Evolutionary conservation across 495 filamentous ascomycete species (phyloP), one percentile per base, ranked within the genome.

Genomic region (Penicillium macrosclerotiorum): DNA sequence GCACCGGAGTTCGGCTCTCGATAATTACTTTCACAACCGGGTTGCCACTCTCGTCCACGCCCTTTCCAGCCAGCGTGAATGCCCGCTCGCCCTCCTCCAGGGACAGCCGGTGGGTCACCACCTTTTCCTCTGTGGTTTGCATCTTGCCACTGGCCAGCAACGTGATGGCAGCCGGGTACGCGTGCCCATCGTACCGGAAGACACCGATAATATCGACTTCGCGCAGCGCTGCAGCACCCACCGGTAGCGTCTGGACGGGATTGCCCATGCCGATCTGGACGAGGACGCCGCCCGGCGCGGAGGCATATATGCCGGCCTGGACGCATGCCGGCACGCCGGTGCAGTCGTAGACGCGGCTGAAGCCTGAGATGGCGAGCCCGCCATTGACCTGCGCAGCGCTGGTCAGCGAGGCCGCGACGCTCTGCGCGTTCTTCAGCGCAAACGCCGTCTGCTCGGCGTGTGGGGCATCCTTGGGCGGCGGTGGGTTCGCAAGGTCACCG

Each of bases 261-360:
- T 82, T 88, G n/a, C 91, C 91, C 89, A 96, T 96, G 3, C 91
- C 91, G 16, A 96, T 84, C 68, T 95, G 83, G 52, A 96, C 81
- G 27, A 96, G 74, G 49, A 85, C 83, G 8, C 90, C 89, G 8
- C 90, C 91, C 0, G 91, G 75, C 6, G 79, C 74, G 9, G 88
- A 84, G 6, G 86, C 87, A 53, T 92, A 95, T 32, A 96, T 88
- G 2, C 84, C 81, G 1, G 90, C 86, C 63, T 95, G 89, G 52
- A 93, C 82, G 60, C 89, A 94, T 3, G 83, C 73, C 26, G 90
- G 88, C 40, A 92, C 89, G 33, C 91, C 91, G 0, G 91, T 96
- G 63, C 91, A 96, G 57, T 96, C 91, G 56, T 95, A 94, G 5
- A 89, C 83, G 6, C 85, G 71, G 49, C 89, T 83, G 16, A 94